These are phyloP conservation scores for Mycena rosella DNA, from an alignment of 768 basidiomycete genomes.

Conservation along the genomic window DNA sequence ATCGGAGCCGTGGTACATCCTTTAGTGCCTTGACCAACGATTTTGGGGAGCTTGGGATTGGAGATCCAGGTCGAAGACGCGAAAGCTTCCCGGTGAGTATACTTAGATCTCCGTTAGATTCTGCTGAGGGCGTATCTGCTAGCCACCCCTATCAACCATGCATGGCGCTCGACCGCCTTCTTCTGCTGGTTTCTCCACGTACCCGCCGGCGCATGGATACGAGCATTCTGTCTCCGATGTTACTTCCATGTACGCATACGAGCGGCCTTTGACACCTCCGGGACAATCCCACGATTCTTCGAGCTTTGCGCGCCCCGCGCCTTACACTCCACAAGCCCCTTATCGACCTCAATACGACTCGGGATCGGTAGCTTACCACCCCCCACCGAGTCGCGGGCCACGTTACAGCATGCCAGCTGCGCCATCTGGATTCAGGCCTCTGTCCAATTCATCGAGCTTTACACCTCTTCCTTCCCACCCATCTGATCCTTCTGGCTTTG, in stretches of 20 bases:
- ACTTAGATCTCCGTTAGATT: slow-evolving; percentile 6
- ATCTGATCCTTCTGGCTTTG: slow-evolving; percentile 51
- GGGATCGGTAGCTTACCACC: slow-evolving; percentile 51
- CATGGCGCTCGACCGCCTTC: slow-evolving; percentile 32
- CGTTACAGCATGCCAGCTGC: slow-evolving; percentile 76
- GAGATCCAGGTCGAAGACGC: slow-evolving; percentile 59
- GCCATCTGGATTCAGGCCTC: slow-evolving; percentile 78
- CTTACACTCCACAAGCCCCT: slow-evolving; percentile 49
- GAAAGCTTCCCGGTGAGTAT: slow-evolving; percentile 72
- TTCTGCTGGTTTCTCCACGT: slow-evolving; percentile 23
- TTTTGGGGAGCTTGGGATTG: slow-evolving; percentile 74
- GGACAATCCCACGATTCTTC: slow-evolving; percentile 49
- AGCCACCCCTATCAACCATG: slow-evolving; percentile 22
- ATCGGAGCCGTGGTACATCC: slow-evolving; percentile 51
- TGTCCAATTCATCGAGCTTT: slow-evolving; percentile 56
- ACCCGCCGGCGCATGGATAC: slow-evolving; percentile 54
- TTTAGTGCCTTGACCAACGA: slow-evolving; percentile 72
- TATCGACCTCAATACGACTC: slow-evolving; percentile 52
- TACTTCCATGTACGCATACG: slow-evolving; percentile 53
- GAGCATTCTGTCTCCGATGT: slow-evolving; percentile 54
- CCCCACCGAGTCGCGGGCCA: slow-evolving; percentile 59
- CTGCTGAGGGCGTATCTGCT: slow-evolving; percentile 1
- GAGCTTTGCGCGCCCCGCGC: slow-evolving; percentile 41
- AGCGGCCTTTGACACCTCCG: slow-evolving; percentile 53
- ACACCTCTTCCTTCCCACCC: slow-evolving; percentile 50